Evolutionary conservation across 139 green algal genomes (phyloP).

Genomic region (Coccomyxa sp.): DNA sequence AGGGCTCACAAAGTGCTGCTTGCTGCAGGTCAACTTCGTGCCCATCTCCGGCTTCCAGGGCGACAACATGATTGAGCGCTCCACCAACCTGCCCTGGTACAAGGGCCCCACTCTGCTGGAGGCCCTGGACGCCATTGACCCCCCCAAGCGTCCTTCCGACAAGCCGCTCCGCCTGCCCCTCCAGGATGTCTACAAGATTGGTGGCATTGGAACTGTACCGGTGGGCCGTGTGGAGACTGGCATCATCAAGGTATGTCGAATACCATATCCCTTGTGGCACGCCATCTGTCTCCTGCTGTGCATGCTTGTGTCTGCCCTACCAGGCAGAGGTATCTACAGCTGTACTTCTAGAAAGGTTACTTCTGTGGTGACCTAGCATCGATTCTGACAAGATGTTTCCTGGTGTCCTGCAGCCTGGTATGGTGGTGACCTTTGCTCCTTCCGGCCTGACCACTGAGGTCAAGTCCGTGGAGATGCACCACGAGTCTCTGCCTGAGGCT

Average conservation of each 20-base stretch:
- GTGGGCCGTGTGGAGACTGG: constrained; percentile 97
- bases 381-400: neutral
- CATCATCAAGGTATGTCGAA: constrained; percentile 78
- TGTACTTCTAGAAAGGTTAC: no score
- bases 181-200: constrained; percentile 98
- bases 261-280: constrained; percentile 33
- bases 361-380: neutral
- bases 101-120: constrained; percentile 85
- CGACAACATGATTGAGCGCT: constrained; percentile 98
- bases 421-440: constrained; percentile 39
- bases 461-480: constrained; percentile 99
- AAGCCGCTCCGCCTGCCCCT: constrained; percentile 84
- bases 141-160: constrained; percentile 83
- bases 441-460: constrained; percentile 55
- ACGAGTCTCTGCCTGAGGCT: constrained; percentile 92
- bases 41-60: constrained; percentile 99
- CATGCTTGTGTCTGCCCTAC: neutral
- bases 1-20: neutral
- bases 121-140: constrained; percentile 81
- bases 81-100: constrained; percentile 93
- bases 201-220: constrained; percentile 97
- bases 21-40: constrained; percentile 78
- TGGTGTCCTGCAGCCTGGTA: constrained; percentile 41
- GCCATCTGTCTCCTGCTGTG: constrained; percentile 41
- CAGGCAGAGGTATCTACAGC: neutral